A percentile compares a stretch with the other conserved stretches of the same genome.
Evolutionary conservation across 305 asterid genomes (phyloP).

Genomic region (Stenogyne calaminthoides): DNA sequence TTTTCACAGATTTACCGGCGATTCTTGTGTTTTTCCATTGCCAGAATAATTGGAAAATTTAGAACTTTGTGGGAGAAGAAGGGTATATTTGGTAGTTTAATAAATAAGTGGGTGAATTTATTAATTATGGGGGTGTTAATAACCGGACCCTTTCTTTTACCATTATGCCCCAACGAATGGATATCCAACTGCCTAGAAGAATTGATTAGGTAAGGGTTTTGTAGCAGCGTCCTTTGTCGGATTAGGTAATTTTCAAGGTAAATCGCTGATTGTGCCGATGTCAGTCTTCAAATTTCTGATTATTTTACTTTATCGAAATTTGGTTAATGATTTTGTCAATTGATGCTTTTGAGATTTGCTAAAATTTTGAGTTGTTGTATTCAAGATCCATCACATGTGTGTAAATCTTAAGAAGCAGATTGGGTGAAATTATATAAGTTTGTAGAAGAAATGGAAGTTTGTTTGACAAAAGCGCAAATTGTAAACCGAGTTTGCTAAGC

Average conservation of each 20-base stretch:
- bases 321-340: not conserved
- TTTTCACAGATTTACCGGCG: too few relatives aligned
- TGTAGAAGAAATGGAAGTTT: not conserved
- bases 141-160: too few relatives aligned
- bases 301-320: too few relatives aligned
- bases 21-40: too few relatives aligned
- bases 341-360: not conserved
- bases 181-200: conserved; percentile 42
- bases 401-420: not conserved
- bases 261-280: not conserved
- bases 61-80: too few relatives aligned
- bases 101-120: too few relatives aligned
- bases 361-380: too few relatives aligned
- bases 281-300: not conserved
- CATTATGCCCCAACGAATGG: conserved; percentile 46
- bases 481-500: not conserved
- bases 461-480: not conserved
- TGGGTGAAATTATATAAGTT: not conserved
- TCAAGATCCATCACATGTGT: not conserved
- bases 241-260: not conserved
- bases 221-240: too few relatives aligned
- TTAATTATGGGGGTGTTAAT: too few relatives aligned
- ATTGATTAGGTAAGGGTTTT: conserved; percentile 1
- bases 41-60: too few relatives aligned
- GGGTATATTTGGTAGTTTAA: too few relatives aligned